These are phyloP conservation scores for Chaetomiaceae sp. DNA, from an alignment of 2,329 filamentous ascomycete species.

Conservation along the genomic window DNA sequence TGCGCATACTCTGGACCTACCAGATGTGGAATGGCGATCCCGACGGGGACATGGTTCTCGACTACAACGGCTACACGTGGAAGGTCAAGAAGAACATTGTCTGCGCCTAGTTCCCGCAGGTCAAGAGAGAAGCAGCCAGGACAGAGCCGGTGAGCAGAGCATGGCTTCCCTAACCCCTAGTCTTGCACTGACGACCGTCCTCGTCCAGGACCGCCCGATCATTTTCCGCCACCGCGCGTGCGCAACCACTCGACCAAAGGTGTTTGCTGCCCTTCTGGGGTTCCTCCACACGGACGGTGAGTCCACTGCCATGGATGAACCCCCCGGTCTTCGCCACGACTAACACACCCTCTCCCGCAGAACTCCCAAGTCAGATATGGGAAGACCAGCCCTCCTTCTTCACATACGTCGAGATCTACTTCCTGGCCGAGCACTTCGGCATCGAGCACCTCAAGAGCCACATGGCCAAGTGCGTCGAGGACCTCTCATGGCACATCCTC, in stretches of 20 bases:
- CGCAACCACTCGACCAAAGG: neutral
- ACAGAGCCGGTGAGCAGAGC: slow-evolving; percentile 1
- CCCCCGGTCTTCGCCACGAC: neutral
- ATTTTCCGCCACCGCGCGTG: neutral
- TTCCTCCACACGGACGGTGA: slow-evolving; percentile 10
- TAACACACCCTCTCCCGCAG: neutral
- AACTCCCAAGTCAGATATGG: slow-evolving; percentile 2
- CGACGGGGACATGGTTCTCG: slow-evolving; percentile 6
- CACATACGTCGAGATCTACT: slow-evolving; percentile 7
- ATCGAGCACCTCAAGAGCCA: neutral
- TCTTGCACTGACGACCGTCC: neutral
- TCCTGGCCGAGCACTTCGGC: slow-evolving; percentile 3
- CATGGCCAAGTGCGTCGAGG: slow-evolving; percentile 4
- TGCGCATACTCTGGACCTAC: neutral
- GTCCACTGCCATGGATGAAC: neutral
- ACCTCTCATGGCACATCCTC: neutral
- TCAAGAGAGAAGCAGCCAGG: neutral
- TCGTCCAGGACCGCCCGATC: neutral
- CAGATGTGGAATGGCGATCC: slow-evolving; percentile 3
- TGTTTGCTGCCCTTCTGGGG: slow-evolving; percentile 1
- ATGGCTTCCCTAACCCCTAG: neutral
- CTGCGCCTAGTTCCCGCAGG: neutral
- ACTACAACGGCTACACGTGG: slow-evolving; percentile 5
- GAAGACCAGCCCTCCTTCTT: slow-evolving; percentile 9
- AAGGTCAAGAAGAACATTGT: slow-evolving; percentile 8